These are phyloP conservation scores for Ogataea trehaloabstinens DNA, from an alignment of 805 yeast genomes.

Conservation along the genomic window DNA sequence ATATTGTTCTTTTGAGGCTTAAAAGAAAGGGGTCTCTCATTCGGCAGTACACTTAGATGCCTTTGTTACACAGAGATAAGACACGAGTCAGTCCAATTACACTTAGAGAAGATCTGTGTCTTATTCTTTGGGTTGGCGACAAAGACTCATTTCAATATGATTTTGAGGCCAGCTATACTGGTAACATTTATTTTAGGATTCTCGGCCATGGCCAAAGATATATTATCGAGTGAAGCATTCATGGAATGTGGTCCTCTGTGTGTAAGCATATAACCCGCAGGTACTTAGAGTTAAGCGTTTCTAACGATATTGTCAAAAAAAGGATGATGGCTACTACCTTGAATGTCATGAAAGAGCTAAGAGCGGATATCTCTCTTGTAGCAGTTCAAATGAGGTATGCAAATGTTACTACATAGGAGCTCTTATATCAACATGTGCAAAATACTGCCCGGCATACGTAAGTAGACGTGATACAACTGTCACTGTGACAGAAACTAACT, in stretches of 20 bases:
- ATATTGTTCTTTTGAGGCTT: no score
- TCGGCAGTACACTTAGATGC: no score
- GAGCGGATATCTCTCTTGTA: slow-evolving; percentile 19
- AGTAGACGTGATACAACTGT: no score
- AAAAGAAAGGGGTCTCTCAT: no score
- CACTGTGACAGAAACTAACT: neutral
- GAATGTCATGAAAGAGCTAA: slow-evolving; percentile 24
- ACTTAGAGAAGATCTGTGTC: no score
- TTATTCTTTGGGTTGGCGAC: no score
- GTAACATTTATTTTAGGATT: neutral
- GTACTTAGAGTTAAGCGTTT: slow-evolving; percentile 1
- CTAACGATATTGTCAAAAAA: no score
- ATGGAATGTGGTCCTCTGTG: slow-evolving; percentile 24
- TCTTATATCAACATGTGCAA: slow-evolving; percentile 20
- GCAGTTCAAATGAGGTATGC: slow-evolving; percentile 22
- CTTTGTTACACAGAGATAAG: no score
- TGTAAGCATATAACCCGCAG: slow-evolving; percentile 16
- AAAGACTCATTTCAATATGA: no score
- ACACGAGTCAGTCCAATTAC: no score
- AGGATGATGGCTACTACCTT: slow-evolving; percentile 24
- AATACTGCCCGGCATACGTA: slow-evolving; percentile 25
- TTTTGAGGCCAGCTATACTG: no score
- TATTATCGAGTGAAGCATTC: slow-evolving; percentile 17
- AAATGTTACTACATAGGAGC: slow-evolving; percentile 29
- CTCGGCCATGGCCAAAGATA: slow-evolving; percentile 3